A percentile compares a stretch with the other conserved stretches of the same genome.
Evolutionary conservation across 2,329 filamentous ascomycete genomes (phyloP).

Genomic region (Paecilomyces sp.): DNA sequence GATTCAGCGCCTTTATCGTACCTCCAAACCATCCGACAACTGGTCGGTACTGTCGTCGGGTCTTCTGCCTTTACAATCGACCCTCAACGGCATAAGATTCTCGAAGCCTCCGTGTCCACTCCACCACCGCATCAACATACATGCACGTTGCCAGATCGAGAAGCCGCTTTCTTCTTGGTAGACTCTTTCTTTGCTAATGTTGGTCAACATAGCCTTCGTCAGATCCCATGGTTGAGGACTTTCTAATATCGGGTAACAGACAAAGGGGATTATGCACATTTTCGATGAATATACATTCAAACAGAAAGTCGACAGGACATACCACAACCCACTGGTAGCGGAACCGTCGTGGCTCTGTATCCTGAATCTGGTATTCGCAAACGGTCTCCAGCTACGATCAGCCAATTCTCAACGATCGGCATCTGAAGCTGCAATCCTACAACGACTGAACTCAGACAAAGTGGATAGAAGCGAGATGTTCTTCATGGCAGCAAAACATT

Average conservation of each 20-base stretch:
- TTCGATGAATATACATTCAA: slow-evolving; percentile 49
- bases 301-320: slow-evolving; percentile 46
- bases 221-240: slow-evolving; percentile 36
- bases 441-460: slow-evolving; percentile 43
- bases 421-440: slow-evolving; percentile 44
- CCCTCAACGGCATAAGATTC: slow-evolving; percentile 49
- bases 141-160: slow-evolving; percentile 49
- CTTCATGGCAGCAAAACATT: slow-evolving; percentile 52
- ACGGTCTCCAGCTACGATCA: slow-evolving; percentile 48
- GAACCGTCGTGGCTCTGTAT: slow-evolving; percentile 51
- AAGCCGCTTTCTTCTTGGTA: slow-evolving; percentile 48
- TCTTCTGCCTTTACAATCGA: slow-evolving; percentile 53
- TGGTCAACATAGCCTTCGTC: slow-evolving; percentile 12
- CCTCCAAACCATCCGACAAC: slow-evolving; percentile 53
- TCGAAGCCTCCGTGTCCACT: slow-evolving; percentile 46
- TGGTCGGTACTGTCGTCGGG: slow-evolving; percentile 51
- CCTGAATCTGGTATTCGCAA: slow-evolving; percentile 56
- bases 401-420: slow-evolving; percentile 2
- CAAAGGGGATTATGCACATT: slow-evolving; percentile 54
- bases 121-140: slow-evolving; percentile 38
- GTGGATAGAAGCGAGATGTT: slow-evolving; percentile 55
- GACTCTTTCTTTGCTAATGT: slow-evolving; percentile 58
- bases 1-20: slow-evolving; percentile 57
- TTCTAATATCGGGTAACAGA: slow-evolving; percentile 31
- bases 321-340: slow-evolving; percentile 45